Evolutionary conservation across 1,284 basidiomycete species (phyloP), one percentile per base, ranked within the genome.

Genomic region (Apiotrichum veenhuisii): DNA sequence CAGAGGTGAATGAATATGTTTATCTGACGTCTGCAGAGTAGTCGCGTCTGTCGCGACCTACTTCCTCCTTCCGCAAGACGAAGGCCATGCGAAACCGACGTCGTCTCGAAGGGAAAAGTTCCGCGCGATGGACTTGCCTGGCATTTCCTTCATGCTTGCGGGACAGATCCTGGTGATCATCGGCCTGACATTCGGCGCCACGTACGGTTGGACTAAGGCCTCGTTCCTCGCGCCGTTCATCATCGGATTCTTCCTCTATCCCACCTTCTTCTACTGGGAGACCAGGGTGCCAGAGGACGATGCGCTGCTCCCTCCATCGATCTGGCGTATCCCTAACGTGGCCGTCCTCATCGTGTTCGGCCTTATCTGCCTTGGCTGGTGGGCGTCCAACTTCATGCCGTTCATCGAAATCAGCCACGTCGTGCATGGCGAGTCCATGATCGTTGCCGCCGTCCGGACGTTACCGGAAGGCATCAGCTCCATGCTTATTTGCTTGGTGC

Each of bases 251-350:
- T 7, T 60, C 36, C 50, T 66, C n/a, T 49, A 23, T 41, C 63
- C 67, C 7, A 30, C 55, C 20, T 72, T 72, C 53, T 70, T 70
- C 56, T 57, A 50, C 33, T 74, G 65, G 65, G 68, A 74, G 55
- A 41, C 59, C 0, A 51, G 61, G 0, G 53, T 70, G 2, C 56
- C 62, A 8, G 55, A 59, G n/a, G 38, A 40, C 5, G 49, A 64
- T 47, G 71, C 71, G 1, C 52, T 72, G 10, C 63, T 74, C 15
- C 64, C 68, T 2, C 62, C 67, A 0, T 47, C 51, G 3, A 68
- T 64, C 5, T 74, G 72, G 72, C 42, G 50, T 12, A 63, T 69
- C 25, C 64, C 57, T 2, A 74, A 74, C 52, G 56, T 74, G 20
- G 56, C 63, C 23, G 40, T 69, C n/a, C 58, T 67, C 41, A 56